These are phyloP conservation scores for Talaromyces wortmannii DNA, from an alignment of 495 filamentous ascomycete species.

Conservation along the genomic window DNA sequence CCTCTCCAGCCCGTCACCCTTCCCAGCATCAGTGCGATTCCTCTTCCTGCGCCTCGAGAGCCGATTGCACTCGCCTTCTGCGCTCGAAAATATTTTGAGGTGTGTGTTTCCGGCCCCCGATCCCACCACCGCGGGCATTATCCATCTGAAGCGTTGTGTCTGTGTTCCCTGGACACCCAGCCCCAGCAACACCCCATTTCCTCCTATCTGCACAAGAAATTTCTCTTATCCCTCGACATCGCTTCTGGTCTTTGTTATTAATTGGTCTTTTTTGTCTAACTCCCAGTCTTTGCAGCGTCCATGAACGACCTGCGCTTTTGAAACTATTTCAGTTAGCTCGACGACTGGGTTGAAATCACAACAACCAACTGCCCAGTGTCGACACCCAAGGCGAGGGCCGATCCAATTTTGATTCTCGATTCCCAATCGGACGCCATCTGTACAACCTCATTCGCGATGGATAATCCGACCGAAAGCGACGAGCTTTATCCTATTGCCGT, in stretches of 20 bases:
- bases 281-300: slow-evolving; percentile 1
- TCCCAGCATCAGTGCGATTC: not conserved
- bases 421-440: not conserved
- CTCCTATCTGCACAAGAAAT: not conserved
- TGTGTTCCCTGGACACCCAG: not conserved
- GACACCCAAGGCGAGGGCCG: slow-evolving; percentile 23
- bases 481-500: slow-evolving; percentile 99
- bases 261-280: not conserved
- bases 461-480: slow-evolving; percentile 72
- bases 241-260: too few species aligned
- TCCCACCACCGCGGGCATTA: not conserved
- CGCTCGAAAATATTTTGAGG: not conserved
- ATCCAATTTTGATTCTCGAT: not conserved
- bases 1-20: not conserved
- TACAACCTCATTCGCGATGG: slow-evolving; percentile 46
- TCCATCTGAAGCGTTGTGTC: not conserved
- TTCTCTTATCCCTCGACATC: too few species aligned
- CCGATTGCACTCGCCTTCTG: not conserved
- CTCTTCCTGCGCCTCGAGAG: not conserved
- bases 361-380: slow-evolving; percentile 3
- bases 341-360: slow-evolving; percentile 4
- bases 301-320: slow-evolving; percentile 3
- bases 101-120: not conserved
- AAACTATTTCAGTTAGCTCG: not conserved
- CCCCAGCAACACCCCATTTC: not conserved